Percentiles rank a stretch among this genome's conserved stretches.
These are phyloP conservation scores for Leptographium procerum DNA, from an alignment of 2,329 filamentous ascomycete genomes.

Conservation along the genomic window DNA sequence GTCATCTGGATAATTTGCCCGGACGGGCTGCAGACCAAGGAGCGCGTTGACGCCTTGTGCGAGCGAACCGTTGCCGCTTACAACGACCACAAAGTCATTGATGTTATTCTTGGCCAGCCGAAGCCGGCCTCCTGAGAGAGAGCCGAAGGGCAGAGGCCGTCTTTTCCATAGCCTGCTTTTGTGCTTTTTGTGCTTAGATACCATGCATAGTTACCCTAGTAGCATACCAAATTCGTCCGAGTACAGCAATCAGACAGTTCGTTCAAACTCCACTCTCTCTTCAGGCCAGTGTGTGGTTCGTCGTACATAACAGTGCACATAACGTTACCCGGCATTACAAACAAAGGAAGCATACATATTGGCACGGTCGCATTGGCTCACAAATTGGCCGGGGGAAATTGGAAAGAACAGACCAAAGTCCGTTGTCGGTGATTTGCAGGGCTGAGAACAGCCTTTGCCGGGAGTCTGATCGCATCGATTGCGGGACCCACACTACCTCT, in stretches of 20 bases:
- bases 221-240: neutral
- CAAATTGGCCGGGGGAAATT: too few relatives aligned
- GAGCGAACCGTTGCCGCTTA: conserved; percentile 1
- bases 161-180: too few relatives aligned
- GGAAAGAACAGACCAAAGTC: too few relatives aligned
- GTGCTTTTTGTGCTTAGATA: too few relatives aligned
- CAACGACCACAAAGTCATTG: neutral
- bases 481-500: neutral
- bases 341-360: too few relatives aligned
- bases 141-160: too few relatives aligned
- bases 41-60: conserved; percentile 13
- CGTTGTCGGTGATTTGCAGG: too few relatives aligned
- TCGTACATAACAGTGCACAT: too few relatives aligned
- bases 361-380: too few relatives aligned
- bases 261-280: neutral
- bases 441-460: neutral
- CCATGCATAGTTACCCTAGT: too few relatives aligned
- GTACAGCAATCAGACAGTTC: neutral
- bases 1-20: conserved; percentile 24
- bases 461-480: neutral
- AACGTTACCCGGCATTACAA: too few relatives aligned
- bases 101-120: neutral
- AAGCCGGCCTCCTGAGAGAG: neutral
- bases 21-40: conserved; percentile 21
- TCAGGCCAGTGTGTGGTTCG: too few relatives aligned